Percentiles rank a stretch among this genome's conserved stretches.
These are phyloP conservation scores for Blepharisma undulans DNA, from an alignment of 169 alveolate genomes.

Conservation along the genomic window DNA sequence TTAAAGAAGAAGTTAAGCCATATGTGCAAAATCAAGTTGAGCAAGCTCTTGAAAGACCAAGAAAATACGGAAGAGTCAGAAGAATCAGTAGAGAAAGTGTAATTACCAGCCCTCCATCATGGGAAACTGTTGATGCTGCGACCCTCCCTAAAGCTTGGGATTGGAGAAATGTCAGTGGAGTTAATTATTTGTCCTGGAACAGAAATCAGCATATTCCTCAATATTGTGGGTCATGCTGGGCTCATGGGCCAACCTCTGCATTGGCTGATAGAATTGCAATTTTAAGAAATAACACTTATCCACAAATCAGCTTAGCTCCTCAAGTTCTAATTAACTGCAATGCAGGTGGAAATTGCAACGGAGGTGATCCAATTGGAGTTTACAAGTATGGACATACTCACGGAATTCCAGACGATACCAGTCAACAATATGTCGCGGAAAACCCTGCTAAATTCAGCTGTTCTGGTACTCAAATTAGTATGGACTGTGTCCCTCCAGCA, in stretches of 20 bases:
- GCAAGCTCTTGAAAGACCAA: slow-evolving; percentile 11
- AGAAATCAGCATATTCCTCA: slow-evolving; percentile 76
- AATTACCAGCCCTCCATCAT: neutral
- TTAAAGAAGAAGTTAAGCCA: neutral
- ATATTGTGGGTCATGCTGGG: slow-evolving; percentile 90
- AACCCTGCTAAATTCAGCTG: slow-evolving; percentile 52
- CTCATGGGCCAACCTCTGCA: slow-evolving; percentile 82
- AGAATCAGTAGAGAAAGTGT: neutral
- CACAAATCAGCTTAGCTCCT: slow-evolving; percentile 63
- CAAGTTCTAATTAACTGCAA: slow-evolving; percentile 83
- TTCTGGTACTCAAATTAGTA: slow-evolving; percentile 64
- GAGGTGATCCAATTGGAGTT: slow-evolving; percentile 83
- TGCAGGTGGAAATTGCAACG: slow-evolving; percentile 86
- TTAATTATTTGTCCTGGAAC: slow-evolving; percentile 68
- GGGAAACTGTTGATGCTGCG: slow-evolving; percentile 35
- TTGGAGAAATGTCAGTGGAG: slow-evolving; percentile 44
- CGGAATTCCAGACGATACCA: slow-evolving; percentile 78
- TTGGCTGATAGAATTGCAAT: slow-evolving; percentile 86
- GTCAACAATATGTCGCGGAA: slow-evolving; percentile 74
- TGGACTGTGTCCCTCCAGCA: slow-evolving; percentile 69
- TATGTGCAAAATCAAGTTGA: neutral
- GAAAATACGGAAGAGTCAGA: slow-evolving; percentile 38
- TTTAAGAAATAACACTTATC: slow-evolving; percentile 63
- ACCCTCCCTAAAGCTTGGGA: slow-evolving; percentile 59
- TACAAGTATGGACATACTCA: slow-evolving; percentile 60